Conservation (phyloP, 768 basidiomycete species). For the Tephrocybe sp. region DNA sequence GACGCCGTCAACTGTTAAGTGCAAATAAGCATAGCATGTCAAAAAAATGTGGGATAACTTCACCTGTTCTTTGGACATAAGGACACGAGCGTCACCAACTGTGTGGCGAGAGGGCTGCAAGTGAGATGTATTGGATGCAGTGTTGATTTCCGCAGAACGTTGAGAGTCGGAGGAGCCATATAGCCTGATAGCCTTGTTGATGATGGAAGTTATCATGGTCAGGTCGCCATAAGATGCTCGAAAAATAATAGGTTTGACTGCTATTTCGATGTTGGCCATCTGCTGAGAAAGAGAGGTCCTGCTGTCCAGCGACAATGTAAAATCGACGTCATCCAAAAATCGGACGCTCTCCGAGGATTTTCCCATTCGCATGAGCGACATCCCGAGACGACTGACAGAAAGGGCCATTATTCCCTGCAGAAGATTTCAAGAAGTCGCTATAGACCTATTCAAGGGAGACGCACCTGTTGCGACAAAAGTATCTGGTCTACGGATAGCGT, state of each 20-base stretch:
- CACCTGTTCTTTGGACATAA: slow-evolving; percentile 83
- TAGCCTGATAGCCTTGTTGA: slow-evolving; percentile 85
- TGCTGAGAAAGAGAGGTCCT: slow-evolving; percentile 69
- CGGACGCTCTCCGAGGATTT: slow-evolving; percentile 78
- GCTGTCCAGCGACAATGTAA: slow-evolving; percentile 85
- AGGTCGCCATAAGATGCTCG: slow-evolving; percentile 96
- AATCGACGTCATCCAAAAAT: slow-evolving; percentile 90
- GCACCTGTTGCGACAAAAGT: slow-evolving; percentile 87
- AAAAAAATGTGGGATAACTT: slow-evolving; percentile 11
- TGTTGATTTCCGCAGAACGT: slow-evolving; percentile 4
- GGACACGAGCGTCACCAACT: slow-evolving; percentile 41
- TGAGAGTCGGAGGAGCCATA: slow-evolving; percentile 43
- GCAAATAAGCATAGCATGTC: slow-evolving; percentile 3
- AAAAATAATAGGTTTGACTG: slow-evolving; percentile 81
- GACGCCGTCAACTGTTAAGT: slow-evolving; percentile 74
- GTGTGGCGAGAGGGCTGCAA: slow-evolving; percentile 17
- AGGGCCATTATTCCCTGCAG: slow-evolving; percentile 77
- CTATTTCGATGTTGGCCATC: slow-evolving; percentile 83
- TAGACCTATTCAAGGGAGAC: slow-evolving; percentile 12
- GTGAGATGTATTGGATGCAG: neutral
- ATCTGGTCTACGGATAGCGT: slow-evolving; percentile 82
- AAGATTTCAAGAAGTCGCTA: neutral
- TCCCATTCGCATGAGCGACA: slow-evolving; percentile 93
- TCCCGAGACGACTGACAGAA: slow-evolving; percentile 79
- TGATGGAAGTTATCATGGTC: slow-evolving; percentile 80